phyloP scores from a whole-genome alignment of 768 basidiomycete genomes.

The Boletus barrowsii region DNA sequence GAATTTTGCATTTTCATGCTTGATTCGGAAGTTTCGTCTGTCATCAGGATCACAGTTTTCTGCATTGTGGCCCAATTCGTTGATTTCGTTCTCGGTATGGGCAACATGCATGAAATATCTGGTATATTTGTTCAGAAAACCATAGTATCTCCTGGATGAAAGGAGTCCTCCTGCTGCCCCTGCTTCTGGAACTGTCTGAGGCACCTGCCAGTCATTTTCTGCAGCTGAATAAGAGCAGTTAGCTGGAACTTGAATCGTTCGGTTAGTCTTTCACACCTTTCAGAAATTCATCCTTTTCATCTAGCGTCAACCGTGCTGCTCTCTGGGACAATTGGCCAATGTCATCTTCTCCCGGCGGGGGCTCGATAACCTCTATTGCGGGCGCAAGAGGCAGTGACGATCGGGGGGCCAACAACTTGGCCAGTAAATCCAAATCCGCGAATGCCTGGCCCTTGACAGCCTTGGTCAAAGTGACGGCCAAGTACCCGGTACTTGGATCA shows the following conservation, averaged over 20 bases:
- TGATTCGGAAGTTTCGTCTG: conserved; percentile 50
- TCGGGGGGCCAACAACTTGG: conserved; percentile 72
- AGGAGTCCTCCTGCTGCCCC: conserved; percentile 33
- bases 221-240: conserved; percentile 48
- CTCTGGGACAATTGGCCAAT: conserved; percentile 41
- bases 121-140: conserved; percentile 71
- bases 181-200: conserved; percentile 52
- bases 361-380: conserved; percentile 58
- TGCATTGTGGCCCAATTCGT: conserved; percentile 68
- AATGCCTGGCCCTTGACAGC: conserved; percentile 63
- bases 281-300: conserved; percentile 52
- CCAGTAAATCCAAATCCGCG: conserved; percentile 72
- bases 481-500: conserved; percentile 73
- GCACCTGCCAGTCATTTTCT: conserved; percentile 75
- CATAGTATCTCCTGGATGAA: conserved; percentile 54
- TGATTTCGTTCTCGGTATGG: conserved; percentile 79
- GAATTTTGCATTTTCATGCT: conserved; percentile 75
- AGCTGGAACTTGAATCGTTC: conserved; percentile 1
- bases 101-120: conserved; percentile 72
- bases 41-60: conserved; percentile 53
- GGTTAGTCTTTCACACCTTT: conserved; percentile 40
- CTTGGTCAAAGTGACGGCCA: conserved; percentile 74
- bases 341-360: conserved; percentile 26
- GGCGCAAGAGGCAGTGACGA: conserved; percentile 35
- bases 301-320: conserved; percentile 47